Base-by-base conservation (phyloP, 805 yeast genomes). In the Pichia gijzeniarum region DNA sequence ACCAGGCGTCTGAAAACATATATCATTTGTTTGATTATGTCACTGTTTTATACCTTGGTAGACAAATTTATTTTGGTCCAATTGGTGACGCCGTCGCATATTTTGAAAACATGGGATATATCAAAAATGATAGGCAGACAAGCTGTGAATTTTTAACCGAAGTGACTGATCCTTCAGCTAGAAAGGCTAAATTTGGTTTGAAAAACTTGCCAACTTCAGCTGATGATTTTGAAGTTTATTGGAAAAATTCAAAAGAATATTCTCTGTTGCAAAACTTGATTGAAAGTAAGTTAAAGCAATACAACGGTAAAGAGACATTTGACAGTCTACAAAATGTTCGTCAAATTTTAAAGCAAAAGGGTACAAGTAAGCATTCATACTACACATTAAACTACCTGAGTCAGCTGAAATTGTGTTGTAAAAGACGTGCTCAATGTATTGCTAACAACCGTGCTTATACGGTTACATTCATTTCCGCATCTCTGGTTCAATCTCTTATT, bases 131-230 rank as follows among this genome's bases (percentile, higher is more conserved):
- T 43, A 74, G 86, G 69, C 80, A 78, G 71, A 77, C 85, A 4
- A 79, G 85, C 41, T 78, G 84, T 8, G 87, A 81, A 58, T 81
- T 69, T 58, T 72, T 81, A 56, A 80, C 86, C 16, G 72, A 85
- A 4, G 73, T 80, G 42, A 81, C 87, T 16, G 82, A 80, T 60
- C 85, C 82, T 14, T 72, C 71, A 25, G 84, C 80, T 48, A 72
- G 85, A 66, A 59, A 59, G 14, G 49, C 68, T 20, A 63, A 59
- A 43, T 68, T 69, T 14, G 85, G 82, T 13, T 71, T 53, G 48
- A 79, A 76, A 55, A 61, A 62, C 36, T 76, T 79, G 17, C 86
- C 87, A 20, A 60, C 67, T 45, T 70, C 79, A 16, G 72, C 84
- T 13, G 61, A 63, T 19, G 84, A 80, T 50, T 80, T 80, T 54